Base-by-base conservation (phyloP, 1,284 basidiomycete genomes). In the Irpex rosettiformis region DNA sequence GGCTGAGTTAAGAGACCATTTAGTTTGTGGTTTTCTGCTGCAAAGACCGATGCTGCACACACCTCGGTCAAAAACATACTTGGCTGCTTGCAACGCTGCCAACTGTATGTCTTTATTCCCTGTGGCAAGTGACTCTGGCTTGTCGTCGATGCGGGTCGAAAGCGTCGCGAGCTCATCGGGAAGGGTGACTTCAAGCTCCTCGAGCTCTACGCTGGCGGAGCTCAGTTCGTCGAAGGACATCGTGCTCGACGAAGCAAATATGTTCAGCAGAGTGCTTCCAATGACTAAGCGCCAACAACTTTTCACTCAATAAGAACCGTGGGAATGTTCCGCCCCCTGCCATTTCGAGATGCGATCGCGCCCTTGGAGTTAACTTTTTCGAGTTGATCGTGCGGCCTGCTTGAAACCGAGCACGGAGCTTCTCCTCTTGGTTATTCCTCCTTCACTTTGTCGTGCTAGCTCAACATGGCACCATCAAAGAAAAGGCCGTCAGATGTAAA, bases 11-110 rank as follows among this genome's bases (percentile, higher is more conserved):
- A 57, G 22, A 49, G 48, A 55, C 48, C 27, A 13, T 58, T 52
- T 58, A 58, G 18, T 22, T 48, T 55, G 27, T 42, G n/a, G 25
- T n/a, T 51, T 2, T 54, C 24, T 54, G 33, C 10, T 8, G 33
- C 29, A 62, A 25, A 27, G 21, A 27, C 18, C 1, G 6, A 28
- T 8, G 16, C 3, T 24, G 29, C 7, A 52, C 3, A 27, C 69
- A 94, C 93, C 89, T 33, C 89, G 75, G 70, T 95, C 89, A 65
- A 94, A 96, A 24, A 93, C 74, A 67, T 82, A 85, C 76, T 93
- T 92, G 29, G 88, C 76, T 10, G 88, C 91, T 55, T 75, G 69
- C 48, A 94, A 74, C 18, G 92, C 88, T 57, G 83, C 79, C 52
- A 73, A 67, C 22, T 82, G 79, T 30, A 93, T 76, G 48, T 81